Evolutionary conservation across 2,329 filamentous ascomycete genomes (phyloP), one percentile per base, ranked within the genome.

Genomic region (Tolypocladium pustulatum): DNA sequence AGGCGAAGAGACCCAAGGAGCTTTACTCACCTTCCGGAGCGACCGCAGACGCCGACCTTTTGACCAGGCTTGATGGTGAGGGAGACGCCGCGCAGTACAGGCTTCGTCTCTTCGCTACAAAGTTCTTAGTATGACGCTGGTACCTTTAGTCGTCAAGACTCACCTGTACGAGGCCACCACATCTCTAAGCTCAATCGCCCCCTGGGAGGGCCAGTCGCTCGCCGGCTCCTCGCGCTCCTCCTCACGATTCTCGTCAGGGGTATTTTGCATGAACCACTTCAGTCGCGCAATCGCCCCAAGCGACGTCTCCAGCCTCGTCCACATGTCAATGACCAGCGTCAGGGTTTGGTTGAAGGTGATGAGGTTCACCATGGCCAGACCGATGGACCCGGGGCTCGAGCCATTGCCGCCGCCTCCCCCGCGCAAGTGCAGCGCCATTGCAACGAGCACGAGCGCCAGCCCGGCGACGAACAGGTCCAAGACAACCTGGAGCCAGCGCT

Each of bases 21-120:
- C 1, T 8, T 22, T 27, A 1, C n/a, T 55, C 60, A 61, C 59
- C 62, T 65, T 30, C 80, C 80, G 7, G 76, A 81, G 0, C 79
- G 76, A 2, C 81, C 81, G 56, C 78, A 79, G 7, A 82, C 71
- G 7, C 74, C 79, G 4, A 83, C 69, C 46, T 78, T 80, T 60
- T 78, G 71, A 0, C 78, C 78, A 0, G 74, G 65, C 4, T 64
- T 49, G 6, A 70, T 59, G 0, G 40, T 46, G 1, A 71, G 58
- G 6, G 63, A 63, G 2, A 69, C 54, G 2, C 64, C 54, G 0
- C 55, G 55, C 0, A 71, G 34, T 0, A 67, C 63, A 0, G 62
- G 56, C 4, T 57, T 54, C 0, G 62, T 58, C 4, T 62, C 60
- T 1, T 60, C 55, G 12, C 66, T 70, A 38, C 5, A 25, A 13